phyloP scores from a whole-genome alignment of 2,329 filamentous ascomycete genomes.

The Penicillium concentricum region DNA sequence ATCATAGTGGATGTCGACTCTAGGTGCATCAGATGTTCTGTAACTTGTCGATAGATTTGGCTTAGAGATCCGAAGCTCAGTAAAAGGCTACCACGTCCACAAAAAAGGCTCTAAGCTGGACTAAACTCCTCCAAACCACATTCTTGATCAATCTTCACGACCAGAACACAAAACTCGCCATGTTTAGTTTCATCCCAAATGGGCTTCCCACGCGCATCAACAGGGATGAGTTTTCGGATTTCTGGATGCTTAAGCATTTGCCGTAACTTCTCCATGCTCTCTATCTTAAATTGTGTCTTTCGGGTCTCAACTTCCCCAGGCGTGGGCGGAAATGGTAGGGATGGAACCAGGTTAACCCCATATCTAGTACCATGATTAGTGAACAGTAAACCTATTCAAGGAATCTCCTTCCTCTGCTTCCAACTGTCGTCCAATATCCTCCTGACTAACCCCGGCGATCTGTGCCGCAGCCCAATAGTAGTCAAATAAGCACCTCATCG shows the following conservation, averaged over 20 bases:
- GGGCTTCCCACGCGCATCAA: neutral
- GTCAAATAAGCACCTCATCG: no score
- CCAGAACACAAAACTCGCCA: neutral
- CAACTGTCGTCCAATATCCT: no score
- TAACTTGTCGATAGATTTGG: neutral
- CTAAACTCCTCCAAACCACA: neutral
- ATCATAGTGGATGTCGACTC: neutral
- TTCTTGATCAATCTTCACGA: neutral
- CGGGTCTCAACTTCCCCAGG: neutral
- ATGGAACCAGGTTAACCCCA: no score
- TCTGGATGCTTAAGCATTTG: neutral
- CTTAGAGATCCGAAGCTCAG: neutral
- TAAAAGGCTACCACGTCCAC: neutral
- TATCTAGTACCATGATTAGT: no score
- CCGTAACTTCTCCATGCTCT: neutral
- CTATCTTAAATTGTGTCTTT: neutral
- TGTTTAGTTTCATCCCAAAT: neutral
- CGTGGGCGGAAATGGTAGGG: no score
- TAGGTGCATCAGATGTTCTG: no score
- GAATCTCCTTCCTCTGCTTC: no score
- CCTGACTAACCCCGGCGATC: no score
- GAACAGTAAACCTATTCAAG: no score
- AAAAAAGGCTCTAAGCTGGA: neutral
- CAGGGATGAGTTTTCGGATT: neutral
- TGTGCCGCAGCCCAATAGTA: no score